phyloP scores from a whole-genome alignment of 2,329 filamentous ascomycete species.

The Teratosphaeria epicoccoides region DNA sequence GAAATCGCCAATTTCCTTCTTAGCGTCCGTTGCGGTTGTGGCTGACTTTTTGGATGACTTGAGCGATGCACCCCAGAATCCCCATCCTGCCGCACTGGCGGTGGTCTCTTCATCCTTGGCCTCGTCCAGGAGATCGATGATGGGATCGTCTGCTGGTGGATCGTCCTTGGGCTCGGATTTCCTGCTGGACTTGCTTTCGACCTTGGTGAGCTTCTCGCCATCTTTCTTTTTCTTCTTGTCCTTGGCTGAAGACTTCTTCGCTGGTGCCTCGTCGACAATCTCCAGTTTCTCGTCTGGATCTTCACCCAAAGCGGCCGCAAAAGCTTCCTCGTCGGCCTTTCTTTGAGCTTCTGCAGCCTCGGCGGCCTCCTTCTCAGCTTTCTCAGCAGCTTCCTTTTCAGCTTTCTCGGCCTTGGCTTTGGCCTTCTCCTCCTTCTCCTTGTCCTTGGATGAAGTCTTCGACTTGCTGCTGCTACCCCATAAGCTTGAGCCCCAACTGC shows the following conservation, averaged over 20 bases:
- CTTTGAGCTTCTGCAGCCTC: conserved; percentile 27
- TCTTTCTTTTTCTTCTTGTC: conserved; percentile 12
- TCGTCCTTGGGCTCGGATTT: conserved; percentile 19
- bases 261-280: conserved; percentile 19
- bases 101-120: conserved; percentile 12
- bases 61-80: conserved; percentile 36
- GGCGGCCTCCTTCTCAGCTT: conserved; percentile 12
- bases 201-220: conserved; percentile 9
- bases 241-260: conserved; percentile 17
- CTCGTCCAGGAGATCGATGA: conserved; percentile 10
- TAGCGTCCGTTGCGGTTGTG: conserved; percentile 19
- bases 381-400: conserved; percentile 20
- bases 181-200: conserved; percentile 21
- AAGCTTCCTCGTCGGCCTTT: conserved; percentile 26
- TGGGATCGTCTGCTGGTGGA: conserved; percentile 6
- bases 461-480: conserved; percentile 29
- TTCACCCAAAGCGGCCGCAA: conserved; percentile 26
- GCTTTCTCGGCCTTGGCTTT: conserved; percentile 32
- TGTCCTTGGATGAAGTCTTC: conserved; percentile 26
- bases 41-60: conserved; percentile 33
- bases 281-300: conserved; percentile 26
- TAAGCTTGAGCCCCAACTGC: conserved; percentile 21
- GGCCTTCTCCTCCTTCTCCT: conserved; percentile 31
- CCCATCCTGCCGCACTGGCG: conserved; percentile 27
- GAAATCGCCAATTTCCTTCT: conserved; percentile 31